Percentiles rank a stretch among this genome's conserved stretches.
phyloP scores from a whole-genome alignment of 768 basidiomycete genomes.

The Macrocybe gigantea region DNA sequence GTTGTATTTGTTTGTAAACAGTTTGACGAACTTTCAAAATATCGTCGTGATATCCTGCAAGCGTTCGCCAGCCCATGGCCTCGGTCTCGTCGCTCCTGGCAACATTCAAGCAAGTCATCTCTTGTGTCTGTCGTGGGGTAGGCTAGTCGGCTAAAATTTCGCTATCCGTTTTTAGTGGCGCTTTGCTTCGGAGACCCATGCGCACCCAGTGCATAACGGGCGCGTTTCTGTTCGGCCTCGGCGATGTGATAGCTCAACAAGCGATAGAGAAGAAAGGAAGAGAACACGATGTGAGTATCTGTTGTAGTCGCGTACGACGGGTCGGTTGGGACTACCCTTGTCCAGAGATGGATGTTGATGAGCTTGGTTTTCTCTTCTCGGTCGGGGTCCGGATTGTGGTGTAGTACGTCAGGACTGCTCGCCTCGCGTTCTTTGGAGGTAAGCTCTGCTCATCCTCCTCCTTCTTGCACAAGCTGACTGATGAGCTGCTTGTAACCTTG shows the following conservation, averaged over 20 bases:
- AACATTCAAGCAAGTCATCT: too few species aligned
- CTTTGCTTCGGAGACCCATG: conserved; percentile 58
- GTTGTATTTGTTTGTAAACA: too few species aligned
- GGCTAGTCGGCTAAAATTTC: too few species aligned
- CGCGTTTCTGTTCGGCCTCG: conserved; percentile 62
- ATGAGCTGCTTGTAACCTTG: background rate
- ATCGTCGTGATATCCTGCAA: too few species aligned
- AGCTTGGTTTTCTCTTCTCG: background rate
- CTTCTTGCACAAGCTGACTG: background rate
- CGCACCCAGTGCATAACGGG: conserved; percentile 60
- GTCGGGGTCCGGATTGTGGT: background rate
- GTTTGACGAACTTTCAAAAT: too few species aligned
- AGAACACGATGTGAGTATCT: conserved; percentile 64
- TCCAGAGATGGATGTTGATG: conserved; percentile 1
- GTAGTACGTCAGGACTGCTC: conserved; percentile 55
- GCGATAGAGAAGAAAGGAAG: conserved; percentile 65
- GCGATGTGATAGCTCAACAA: conserved; percentile 86
- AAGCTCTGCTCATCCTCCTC: conserved; percentile 3
- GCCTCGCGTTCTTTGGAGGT: conserved; percentile 74
- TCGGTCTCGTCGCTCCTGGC: too few species aligned
- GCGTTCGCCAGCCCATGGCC: too few species aligned
- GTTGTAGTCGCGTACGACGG: background rate
- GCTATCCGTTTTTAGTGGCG: conserved; percentile 33
- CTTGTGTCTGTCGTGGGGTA: too few species aligned
- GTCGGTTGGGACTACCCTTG: background rate